Evolutionary conservation across 1,284 basidiomycete genomes (phyloP).

Genomic region (Veloporphyrellus conicus): DNA sequence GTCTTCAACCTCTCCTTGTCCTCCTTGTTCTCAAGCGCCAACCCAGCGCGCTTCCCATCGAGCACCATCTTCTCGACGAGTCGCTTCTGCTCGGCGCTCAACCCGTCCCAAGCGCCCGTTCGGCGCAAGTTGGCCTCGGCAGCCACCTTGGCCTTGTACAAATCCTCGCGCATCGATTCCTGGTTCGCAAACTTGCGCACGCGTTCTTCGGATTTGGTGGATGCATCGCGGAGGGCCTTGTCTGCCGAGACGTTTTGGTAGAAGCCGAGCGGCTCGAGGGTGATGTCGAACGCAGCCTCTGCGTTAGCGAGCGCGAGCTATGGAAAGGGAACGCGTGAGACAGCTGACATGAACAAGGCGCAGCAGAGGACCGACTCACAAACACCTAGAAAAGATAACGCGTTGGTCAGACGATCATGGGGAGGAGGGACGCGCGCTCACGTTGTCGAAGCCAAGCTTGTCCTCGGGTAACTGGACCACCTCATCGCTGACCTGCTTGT

Average conservation of each 20-base stretch:
- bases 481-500: constrained; percentile 55
- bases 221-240: constrained; percentile 70
- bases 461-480: constrained; percentile 58
- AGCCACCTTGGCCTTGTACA: constrained; percentile 65
- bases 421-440: constrained; percentile 30
- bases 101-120: constrained; percentile 51
- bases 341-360: background rate
- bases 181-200: constrained; percentile 66
- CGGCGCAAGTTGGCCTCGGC: constrained; percentile 65
- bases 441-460: constrained; percentile 57
- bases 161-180: constrained; percentile 71
- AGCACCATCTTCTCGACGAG: constrained; percentile 74
- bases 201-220: constrained; percentile 66
- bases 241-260: constrained; percentile 75
- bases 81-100: constrained; percentile 64
- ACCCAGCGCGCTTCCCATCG: constrained; percentile 71
- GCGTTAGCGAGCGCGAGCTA: constrained; percentile 52
- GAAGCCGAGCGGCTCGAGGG: constrained; percentile 62
- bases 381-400: constrained; percentile 49
- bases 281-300: constrained; percentile 51
- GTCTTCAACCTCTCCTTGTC: constrained; percentile 48
- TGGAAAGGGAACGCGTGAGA: constrained; percentile 21
- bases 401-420: background rate
- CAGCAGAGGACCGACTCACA: constrained; percentile 40
- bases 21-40: constrained; percentile 65